phyloP scores from a whole-genome alignment of 768 basidiomycete species.

The Rhodosporidiobolus odoratus region DNA sequence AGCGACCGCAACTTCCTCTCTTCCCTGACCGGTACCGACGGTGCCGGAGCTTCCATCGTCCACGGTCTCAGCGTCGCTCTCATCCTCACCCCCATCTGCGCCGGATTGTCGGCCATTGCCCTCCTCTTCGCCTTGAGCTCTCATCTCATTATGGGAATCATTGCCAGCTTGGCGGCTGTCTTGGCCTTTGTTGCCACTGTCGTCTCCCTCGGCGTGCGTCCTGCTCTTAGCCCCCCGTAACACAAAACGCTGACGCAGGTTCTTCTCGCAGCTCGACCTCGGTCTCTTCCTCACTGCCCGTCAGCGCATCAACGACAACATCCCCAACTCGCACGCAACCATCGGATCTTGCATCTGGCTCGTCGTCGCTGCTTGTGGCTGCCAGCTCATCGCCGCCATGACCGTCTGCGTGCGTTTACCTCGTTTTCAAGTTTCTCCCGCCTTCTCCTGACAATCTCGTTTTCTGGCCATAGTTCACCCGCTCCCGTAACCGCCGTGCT shows the following conservation, averaged over 20 bases:
- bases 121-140: conserved; percentile 45
- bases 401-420: conserved; percentile 22
- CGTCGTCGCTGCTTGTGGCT: conserved; percentile 27
- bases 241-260: background rate
- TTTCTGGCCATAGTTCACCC: conserved; percentile 12
- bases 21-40: background rate
- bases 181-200: conserved; percentile 45
- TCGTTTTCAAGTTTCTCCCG: background rate
- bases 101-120: conserved; percentile 45
- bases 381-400: conserved; percentile 13
- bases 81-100: conserved; percentile 46
- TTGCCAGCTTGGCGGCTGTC: conserved; percentile 42
- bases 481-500: conserved; percentile 10
- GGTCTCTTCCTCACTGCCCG: conserved; percentile 29
- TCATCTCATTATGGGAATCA: conserved; percentile 44
- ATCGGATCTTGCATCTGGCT: conserved; percentile 26
- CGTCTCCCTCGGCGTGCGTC: conserved; percentile 44
- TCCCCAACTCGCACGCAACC: conserved; percentile 17
- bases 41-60: conserved; percentile 4
- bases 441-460: background rate
- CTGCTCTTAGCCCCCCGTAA: conserved; percentile 15
- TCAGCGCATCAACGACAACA: conserved; percentile 15
- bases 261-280: conserved; percentile 15
- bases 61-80: conserved; percentile 40
- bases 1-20: background rate